These are phyloP conservation scores for Coelastrella sp. DNA, from an alignment of 139 green algal genomes.

Conservation along the genomic window DNA sequence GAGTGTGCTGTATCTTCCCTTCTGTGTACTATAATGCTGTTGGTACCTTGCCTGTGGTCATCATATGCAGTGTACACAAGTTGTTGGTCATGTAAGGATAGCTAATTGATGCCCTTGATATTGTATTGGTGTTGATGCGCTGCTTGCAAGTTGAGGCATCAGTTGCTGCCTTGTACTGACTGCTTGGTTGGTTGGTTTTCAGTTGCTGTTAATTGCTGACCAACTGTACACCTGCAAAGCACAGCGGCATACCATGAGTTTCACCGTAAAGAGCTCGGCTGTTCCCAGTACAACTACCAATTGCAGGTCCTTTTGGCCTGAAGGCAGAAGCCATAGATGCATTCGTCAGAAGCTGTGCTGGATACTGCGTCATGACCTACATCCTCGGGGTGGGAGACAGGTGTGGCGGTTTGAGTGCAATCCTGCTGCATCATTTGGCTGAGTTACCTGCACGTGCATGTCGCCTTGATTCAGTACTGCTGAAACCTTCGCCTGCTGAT, in stretches of 20 bases:
- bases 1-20: no score
- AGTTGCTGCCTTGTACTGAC: neutral
- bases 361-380: slow-evolving; percentile 98
- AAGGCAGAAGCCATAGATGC: slow-evolving; percentile 77
- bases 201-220: neutral
- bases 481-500: no score
- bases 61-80: no score
- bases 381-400: slow-evolving; percentile 94
- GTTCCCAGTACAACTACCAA: neutral
- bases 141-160: no score
- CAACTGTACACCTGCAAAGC: neutral
- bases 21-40: no score
- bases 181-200: neutral
- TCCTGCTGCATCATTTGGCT: no score
- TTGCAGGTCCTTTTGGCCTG: slow-evolving; percentile 78
- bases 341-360: slow-evolving; percentile 94
- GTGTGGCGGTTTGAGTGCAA: neutral
- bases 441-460: no score
- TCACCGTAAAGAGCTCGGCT: neutral
- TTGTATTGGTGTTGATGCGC: no score
- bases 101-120: no score
- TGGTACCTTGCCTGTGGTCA: no score
- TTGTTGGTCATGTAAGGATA: no score
- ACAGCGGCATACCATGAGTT: neutral
- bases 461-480: no score